Evolutionary conservation across 2,329 filamentous ascomycete species (phyloP).

Genomic region (Fusarium globosum): DNA sequence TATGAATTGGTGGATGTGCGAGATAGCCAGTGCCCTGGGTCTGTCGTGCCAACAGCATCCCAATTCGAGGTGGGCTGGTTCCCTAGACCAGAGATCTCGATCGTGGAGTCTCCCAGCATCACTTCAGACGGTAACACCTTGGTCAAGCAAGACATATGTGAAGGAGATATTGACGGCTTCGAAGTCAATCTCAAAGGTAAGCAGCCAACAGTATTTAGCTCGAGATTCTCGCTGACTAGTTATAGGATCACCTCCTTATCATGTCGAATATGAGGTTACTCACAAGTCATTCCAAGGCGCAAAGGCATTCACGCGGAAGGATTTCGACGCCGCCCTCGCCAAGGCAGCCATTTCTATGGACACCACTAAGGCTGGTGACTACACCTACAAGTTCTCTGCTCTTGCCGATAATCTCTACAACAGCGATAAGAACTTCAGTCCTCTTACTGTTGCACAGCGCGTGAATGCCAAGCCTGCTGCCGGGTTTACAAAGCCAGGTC

Average conservation of each 20-base stretch:
- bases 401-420: constrained; percentile 90
- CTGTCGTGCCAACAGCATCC: constrained; percentile 78
- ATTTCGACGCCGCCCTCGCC: constrained; percentile 80
- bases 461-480: constrained; percentile 88
- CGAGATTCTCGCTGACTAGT: constrained; percentile 45
- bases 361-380: constrained; percentile 82
- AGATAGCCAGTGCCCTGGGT: constrained; percentile 85
- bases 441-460: constrained; percentile 80
- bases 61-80: constrained; percentile 88
- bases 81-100: constrained; percentile 76
- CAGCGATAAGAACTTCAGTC: constrained; percentile 73
- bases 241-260: constrained; percentile 80
- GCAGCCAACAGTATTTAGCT: constrained; percentile 35
- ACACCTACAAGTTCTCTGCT: constrained; percentile 86
- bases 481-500: constrained; percentile 84
- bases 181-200: constrained; percentile 83
- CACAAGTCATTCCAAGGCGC: constrained; percentile 76
- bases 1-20: constrained; percentile 84
- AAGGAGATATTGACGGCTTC: constrained; percentile 91
- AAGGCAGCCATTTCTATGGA: constrained; percentile 86
- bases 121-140: constrained; percentile 64
- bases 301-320: constrained; percentile 72
- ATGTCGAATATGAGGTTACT: constrained; percentile 82
- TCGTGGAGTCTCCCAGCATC: constrained; percentile 74
- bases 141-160: constrained; percentile 85